A percentile compares a stretch with the other conserved stretches of the same genome.
phyloP scores from a whole-genome alignment of 2,329 filamentous ascomycete genomes.

The Mariannaea sp. region DNA sequence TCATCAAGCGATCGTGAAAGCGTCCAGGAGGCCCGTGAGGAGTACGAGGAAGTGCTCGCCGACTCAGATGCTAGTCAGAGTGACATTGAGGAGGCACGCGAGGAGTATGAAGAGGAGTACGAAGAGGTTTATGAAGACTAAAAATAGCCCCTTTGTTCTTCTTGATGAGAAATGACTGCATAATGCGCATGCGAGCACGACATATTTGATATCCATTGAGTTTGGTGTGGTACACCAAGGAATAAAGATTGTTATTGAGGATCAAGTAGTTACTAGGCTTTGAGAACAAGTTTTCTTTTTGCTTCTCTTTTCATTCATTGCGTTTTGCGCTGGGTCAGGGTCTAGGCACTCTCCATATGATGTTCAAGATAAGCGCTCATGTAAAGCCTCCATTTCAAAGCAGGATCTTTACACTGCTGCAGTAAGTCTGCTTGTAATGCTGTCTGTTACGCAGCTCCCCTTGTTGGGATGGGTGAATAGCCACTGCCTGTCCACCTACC shows the following conservation, averaged over 20 bases:
- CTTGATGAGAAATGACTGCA: constrained; percentile 20
- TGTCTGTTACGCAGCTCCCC: too few relatives aligned
- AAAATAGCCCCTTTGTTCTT: constrained; percentile 9
- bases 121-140: constrained; percentile 38
- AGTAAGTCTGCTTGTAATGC: too few relatives aligned
- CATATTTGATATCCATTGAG: constrained; percentile 27
- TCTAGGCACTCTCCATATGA: too few relatives aligned
- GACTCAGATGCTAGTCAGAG: constrained; percentile 56
- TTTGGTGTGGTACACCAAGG: constrained; percentile 16
- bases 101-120: constrained; percentile 50
- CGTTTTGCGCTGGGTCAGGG: background rate
- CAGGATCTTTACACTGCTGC: too few relatives aligned
- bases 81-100: constrained; percentile 58
- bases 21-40: constrained; percentile 48
- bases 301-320: background rate
- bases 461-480: too few relatives aligned
- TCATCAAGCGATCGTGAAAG: constrained; percentile 50
- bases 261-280: constrained; percentile 2
- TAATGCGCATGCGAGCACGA: constrained; percentile 22
- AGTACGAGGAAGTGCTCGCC: constrained; percentile 50
- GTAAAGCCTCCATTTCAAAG: too few relatives aligned
- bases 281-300: background rate
- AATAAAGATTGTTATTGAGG: constrained; percentile 1
- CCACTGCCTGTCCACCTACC: too few relatives aligned
- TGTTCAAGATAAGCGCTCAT: too few relatives aligned